These are phyloP conservation scores for Pyronema omphalodes DNA, from an alignment of 495 filamentous ascomycete genomes.

Conservation along the genomic window DNA sequence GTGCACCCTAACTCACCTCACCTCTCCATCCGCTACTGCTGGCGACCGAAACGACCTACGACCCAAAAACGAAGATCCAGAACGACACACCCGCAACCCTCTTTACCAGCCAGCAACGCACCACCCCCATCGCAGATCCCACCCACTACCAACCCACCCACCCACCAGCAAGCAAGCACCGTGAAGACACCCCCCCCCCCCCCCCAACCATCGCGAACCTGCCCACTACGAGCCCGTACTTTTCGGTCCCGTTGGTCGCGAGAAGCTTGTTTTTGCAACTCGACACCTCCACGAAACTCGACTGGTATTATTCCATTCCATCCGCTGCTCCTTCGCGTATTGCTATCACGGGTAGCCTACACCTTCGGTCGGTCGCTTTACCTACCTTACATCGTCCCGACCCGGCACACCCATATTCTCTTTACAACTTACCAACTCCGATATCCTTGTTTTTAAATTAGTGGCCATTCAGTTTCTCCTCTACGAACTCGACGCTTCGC, in stretches of 20 bases:
- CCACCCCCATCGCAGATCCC: slow-evolving; percentile 2
- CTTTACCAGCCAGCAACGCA: slow-evolving; percentile 1
- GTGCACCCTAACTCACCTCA: not conserved
- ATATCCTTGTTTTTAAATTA: not conserved
- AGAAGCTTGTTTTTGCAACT: not conserved
- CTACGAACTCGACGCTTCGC: not conserved
- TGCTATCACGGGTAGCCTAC: not conserved
- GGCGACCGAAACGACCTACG: not conserved
- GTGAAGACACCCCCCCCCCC: not conserved
- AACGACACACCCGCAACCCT: not conserved
- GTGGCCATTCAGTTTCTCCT: not conserved
- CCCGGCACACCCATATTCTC: not conserved
- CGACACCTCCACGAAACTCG: not conserved
- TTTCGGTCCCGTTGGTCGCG: not conserved
- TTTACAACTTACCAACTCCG: not conserved
- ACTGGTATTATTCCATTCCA: not conserved
- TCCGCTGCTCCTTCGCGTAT: slow-evolving; percentile 1
- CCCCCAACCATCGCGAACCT: not conserved
- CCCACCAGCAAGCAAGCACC: not conserved
- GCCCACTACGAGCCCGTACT: not conserved
- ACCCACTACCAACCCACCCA: not conserved
- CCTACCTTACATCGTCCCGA: not conserved
- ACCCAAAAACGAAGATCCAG: slow-evolving; percentile 3
- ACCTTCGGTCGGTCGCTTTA: slow-evolving; percentile 5
- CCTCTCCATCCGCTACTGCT: not conserved